Evolutionary conservation across 139 green algal genomes (phyloP), one percentile per base, ranked within the genome.

Genomic region (Asterochloris sp.): DNA sequence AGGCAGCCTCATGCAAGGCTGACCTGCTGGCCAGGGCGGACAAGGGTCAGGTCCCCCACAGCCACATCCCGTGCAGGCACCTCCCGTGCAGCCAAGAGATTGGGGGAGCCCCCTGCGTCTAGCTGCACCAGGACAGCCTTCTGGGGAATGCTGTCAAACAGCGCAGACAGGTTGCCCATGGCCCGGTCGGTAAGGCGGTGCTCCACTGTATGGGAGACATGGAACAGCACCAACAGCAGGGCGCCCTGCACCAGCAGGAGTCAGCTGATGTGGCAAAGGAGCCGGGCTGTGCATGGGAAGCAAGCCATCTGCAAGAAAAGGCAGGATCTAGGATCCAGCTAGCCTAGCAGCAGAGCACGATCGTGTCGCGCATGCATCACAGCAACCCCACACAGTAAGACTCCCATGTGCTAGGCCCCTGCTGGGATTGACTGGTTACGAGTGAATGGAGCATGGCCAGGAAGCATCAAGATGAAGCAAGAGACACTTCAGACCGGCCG

Each of bases 141-240:
- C 17, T 89, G 60, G 24, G 93, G 94, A 17, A 93, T 81, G 27
- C 76, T 79, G 24, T 91, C 89, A 66, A 95, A 91, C 73, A 97
- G 87, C 11, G 78, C 85, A 29, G 83, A 75, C 83, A 97, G 84
- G 78, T 84, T 90, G 83, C 94, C 93, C 67, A 84, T 73, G 11
- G 92, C 93, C 6, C 75, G 75, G 4, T 84, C 76, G 4, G 90
- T 95, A 62, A 97, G 87, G 77, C 73, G 66, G 76, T 94, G 88
- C 84, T 96, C 93, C 66, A 96, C 82, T 24, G 86, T 83, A 73
- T 96, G 92, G 0, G 85, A 91, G 17, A 90, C 79, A 38, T 93
- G 88, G 85, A 98, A 98, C 12, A 98, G 90, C 24, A 96, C 85
- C 82, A 97, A 86, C 83, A 98, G 90, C 83, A 97, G 84, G 9